Evolutionary conservation across 352 stramenopile species (phyloP), one percentile per base, ranked within the genome.

Genomic region (Pythium apleroticum): DNA sequence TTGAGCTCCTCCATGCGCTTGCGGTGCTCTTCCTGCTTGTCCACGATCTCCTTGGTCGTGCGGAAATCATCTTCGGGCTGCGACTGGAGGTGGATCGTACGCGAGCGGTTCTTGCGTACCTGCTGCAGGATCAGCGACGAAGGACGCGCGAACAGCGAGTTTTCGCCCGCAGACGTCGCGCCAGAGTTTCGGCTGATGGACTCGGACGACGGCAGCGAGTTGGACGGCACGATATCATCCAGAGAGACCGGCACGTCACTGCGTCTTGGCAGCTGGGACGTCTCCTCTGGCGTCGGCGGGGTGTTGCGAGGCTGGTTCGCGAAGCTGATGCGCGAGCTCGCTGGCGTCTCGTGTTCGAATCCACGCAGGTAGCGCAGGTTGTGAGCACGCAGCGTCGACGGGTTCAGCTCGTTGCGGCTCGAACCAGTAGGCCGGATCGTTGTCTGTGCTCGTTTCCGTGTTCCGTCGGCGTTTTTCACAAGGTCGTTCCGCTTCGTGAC

Each of bases 1-100:
- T 82, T 83, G n/a, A 90, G 72, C 60, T 90, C 78, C 11, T 72
- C 75, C 81, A 90, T 90, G n/a, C 81, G 77, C n/a, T 65, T 74
- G 20, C 60, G 63, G 56, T 90, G 81, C 55, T 88, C 75, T 52
- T 78, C 74, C 60, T 83, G 70, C 17, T 81, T 72, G 57, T 72
- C 73, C 20, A 67, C 69, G 59, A 90, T 65, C 24, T 81, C 71
- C 49, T 86, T 76, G 1, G 77, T 86, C 4, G 49, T 65, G n/a
- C 74, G 77, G 31, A 73, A 59, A 55, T 76, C 63, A 54, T 79
- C 75, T 10, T 84, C 71, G 4, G 69, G 68, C 14, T 56, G 55
- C 0, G 50, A 31, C 39, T 70, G 63, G 3, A 70, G 5, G 9
- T 65, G 63, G 20, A 70, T 70, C 17, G 63, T 70, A 1, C 57